Base-by-base conservation (phyloP, 768 basidiomycete species). In the Leccinellum rugosiceps region DNA sequence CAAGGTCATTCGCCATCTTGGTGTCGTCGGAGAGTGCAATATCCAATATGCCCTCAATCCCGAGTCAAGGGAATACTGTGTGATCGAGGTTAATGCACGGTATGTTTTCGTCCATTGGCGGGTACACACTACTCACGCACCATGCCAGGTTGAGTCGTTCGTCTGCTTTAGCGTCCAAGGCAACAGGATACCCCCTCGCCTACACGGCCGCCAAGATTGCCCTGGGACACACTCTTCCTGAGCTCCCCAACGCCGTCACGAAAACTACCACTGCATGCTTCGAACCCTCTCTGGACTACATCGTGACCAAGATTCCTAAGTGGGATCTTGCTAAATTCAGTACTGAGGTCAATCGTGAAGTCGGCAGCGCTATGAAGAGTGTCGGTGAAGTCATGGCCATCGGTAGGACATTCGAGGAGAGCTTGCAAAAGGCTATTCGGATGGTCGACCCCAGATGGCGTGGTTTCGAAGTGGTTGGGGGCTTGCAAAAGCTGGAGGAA, bases 301-400 rank as follows among this genome's bases (percentile, higher is more conserved):
- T 99, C 68, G 97, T 99, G 58, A 97, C 94, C 50, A 99, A 99
- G 77, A 98, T 99, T 62, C 97, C 97, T 59, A 98, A 98, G 73
- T 98, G 97, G 96, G 97, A 99, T 76, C 79, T 99, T 55, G 94
- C 95, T 63, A 99, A 99, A 75, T 98, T 99, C 80, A 90, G 89
- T 21, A 77, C 87, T 41, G 92, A 96, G 68, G 97, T 98, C 57
- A 87, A 96, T 70, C 88, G 96, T 61, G 87, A 93, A 70, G 86
- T 98, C 53, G 97, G 96, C 25, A 98, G 95, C 3, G 85, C 96
- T 17, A 98, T 99, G 97, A 99, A 99, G 76, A 94, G 92, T 15
- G 97, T 99, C 54, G 97, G 97, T 54, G 97, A 99, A 74, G 96
- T 99, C 69, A 99, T 99, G 97, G 96, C 96, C 63, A 98, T 99